A percentile compares a stretch with the other conserved stretches of the same genome.
Conservation (phyloP, 2,329 filamentous ascomycete genomes). For the Botrytis elliptica region DNA sequence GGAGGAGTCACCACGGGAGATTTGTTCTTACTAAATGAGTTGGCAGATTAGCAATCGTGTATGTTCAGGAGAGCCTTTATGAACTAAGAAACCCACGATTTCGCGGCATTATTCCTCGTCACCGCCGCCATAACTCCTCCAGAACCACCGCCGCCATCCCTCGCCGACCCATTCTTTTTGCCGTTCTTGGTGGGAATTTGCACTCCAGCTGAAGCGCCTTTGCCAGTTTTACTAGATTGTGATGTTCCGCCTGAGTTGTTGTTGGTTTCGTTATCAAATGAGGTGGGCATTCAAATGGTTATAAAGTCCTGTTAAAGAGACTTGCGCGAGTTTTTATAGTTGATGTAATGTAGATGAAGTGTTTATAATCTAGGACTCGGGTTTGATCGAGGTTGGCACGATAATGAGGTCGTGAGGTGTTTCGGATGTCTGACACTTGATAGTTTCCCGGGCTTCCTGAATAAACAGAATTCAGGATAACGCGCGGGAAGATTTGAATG, state of each 20-base stretch:
- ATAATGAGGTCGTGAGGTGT: slow-evolving; percentile 22
- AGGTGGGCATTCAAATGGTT: slow-evolving; percentile 41
- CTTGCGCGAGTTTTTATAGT: neutral
- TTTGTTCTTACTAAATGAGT: slow-evolving; percentile 20
- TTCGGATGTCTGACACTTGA: slow-evolving; percentile 12
- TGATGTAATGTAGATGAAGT: neutral
- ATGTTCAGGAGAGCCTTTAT: neutral
- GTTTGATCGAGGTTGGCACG: slow-evolving; percentile 9
- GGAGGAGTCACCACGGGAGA: slow-evolving; percentile 19
- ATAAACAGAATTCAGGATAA: slow-evolving; percentile 32
- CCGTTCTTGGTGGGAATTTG: slow-evolving; percentile 36
- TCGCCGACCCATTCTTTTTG: slow-evolving; percentile 40
- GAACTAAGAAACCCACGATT: slow-evolving; percentile 33
- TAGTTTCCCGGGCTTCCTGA: slow-evolving; percentile 31
- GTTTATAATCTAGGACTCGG: slow-evolving; percentile 20
- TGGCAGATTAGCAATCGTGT: slow-evolving; percentile 16
- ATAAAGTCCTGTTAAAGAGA: neutral
- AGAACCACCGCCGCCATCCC: slow-evolving; percentile 32
- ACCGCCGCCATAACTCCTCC: slow-evolving; percentile 36
- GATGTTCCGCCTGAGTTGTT: slow-evolving; percentile 28
- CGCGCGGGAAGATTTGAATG: slow-evolving; percentile 25
- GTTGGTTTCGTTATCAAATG: slow-evolving; percentile 38
- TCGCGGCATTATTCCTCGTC: slow-evolving; percentile 37
- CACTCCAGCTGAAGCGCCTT: slow-evolving; percentile 31
- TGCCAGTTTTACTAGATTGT: slow-evolving; percentile 31